Evolutionary conservation across 1,284 basidiomycete genomes (phyloP).

Genomic region (Sporisorium reilianum): DNA sequence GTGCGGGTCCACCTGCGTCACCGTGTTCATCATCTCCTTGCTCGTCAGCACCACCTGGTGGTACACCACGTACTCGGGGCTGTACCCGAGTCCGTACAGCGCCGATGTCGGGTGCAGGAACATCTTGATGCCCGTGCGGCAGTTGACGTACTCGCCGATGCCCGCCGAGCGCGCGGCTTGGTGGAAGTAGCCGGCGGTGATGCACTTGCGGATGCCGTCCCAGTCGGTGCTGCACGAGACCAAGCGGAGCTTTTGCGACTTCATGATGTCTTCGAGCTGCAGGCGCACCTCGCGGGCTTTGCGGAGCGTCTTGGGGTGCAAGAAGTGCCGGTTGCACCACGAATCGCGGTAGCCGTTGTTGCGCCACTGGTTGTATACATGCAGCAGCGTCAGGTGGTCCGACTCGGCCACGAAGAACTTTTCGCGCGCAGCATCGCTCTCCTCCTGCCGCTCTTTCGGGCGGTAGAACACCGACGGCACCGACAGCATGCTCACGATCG

Average conservation of each 20-base stretch:
- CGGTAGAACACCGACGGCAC: conserved; percentile 94
- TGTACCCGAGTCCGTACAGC: conserved; percentile 94
- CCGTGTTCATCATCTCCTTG: conserved; percentile 63
- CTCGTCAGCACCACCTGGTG: conserved; percentile 76
- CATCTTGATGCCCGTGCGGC: conserved; percentile 85
- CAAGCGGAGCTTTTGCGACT: conserved; percentile 92
- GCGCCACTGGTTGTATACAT: conserved; percentile 99
- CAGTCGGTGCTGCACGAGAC: conserved; percentile 94
- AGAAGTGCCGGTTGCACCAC: conserved; percentile 93
- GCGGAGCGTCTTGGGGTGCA: conserved; percentile 93
- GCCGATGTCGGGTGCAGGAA: conserved; percentile 96
- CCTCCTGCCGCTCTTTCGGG: conserved; percentile 93
- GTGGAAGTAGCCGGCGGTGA: conserved; percentile 98
- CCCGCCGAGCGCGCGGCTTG: conserved; percentile 98
- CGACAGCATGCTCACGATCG: conserved; percentile 98
- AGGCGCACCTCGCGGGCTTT: conserved; percentile 96
- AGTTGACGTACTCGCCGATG: conserved; percentile 98
- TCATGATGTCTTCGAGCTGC: conserved; percentile 98
- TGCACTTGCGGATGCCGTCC: conserved; percentile 95
- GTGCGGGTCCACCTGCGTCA: conserved; percentile 68
- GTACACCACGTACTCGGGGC: conserved; percentile 95
- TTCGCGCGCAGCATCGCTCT: conserved; percentile 94
- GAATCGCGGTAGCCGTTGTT: conserved; percentile 88
- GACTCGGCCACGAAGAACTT: conserved; percentile 99
- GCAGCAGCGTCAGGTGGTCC: conserved; percentile 93